Evolutionary conservation across 139 green algal species (phyloP).

Genomic region (Closterium sp.): DNA sequence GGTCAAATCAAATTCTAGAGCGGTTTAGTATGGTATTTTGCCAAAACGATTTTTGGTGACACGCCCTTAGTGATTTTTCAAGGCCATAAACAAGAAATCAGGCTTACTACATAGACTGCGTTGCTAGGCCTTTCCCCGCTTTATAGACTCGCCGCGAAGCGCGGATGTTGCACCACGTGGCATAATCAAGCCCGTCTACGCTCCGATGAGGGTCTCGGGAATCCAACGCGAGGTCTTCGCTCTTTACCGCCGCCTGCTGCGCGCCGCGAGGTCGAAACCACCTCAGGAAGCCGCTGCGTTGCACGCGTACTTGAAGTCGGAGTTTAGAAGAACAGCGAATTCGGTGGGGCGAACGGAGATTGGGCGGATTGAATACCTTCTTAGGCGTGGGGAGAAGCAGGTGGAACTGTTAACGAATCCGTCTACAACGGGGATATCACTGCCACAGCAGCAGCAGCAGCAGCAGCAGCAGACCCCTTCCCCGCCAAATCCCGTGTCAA

Average conservation of each 20-base stretch:
- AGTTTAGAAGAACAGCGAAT: background rate
- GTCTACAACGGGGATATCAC: background rate
- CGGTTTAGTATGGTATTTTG: too few species aligned
- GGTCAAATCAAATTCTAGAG: too few species aligned
- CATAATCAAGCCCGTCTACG: background rate
- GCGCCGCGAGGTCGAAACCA: background rate
- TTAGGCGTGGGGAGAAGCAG: background rate
- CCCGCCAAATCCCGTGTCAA: background rate
- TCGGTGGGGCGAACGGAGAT: background rate
- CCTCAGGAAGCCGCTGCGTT: background rate
- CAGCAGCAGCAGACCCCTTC: background rate
- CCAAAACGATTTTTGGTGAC: too few species aligned
- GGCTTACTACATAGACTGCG: too few species aligned
- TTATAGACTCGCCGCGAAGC: background rate
- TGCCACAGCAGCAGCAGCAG: background rate
- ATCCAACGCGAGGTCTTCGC: background rate
- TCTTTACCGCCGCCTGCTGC: background rate
- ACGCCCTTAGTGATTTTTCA: too few species aligned
- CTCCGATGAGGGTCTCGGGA: background rate
- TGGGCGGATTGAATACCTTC: background rate
- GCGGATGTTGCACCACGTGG: background rate
- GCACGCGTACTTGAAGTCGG: background rate
- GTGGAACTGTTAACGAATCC: background rate
- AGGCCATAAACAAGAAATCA: too few species aligned
- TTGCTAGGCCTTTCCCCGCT: background rate